A percentile compares a stretch with the other conserved stretches of the same genome.
These are phyloP conservation scores for Coccomyxa subellipsoidea DNA, from an alignment of 163 green algal species.

Conservation along the genomic window DNA sequence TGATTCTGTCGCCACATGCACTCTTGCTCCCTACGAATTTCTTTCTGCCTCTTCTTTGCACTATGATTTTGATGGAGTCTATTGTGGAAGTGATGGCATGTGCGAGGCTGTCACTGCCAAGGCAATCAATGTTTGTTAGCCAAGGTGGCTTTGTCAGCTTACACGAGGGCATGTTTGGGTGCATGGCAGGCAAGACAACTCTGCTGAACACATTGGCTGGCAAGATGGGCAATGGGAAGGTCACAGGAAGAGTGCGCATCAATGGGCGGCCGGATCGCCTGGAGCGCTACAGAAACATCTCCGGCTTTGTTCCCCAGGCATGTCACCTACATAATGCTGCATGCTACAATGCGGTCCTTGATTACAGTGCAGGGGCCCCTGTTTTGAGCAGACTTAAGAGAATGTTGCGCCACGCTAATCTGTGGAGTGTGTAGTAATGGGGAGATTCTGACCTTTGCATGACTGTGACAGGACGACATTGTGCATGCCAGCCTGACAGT, in stretches of 20 bases:
- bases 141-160: no score
- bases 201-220: slow-evolving; percentile 74
- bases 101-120: no score
- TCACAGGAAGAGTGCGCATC: slow-evolving; percentile 26
- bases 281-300: slow-evolving; percentile 42
- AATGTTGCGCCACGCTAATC: no score
- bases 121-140: no score
- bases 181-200: slow-evolving; percentile 65
- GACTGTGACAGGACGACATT: slow-evolving; percentile 82
- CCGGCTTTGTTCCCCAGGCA: slow-evolving; percentile 73
- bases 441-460: no score
- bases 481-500: slow-evolving; percentile 74
- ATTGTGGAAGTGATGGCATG: no score
- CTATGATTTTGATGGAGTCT: no score
- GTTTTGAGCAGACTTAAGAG: no score
- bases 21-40: no score
- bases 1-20: not conserved
- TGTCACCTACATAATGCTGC: not conserved
- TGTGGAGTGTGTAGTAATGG: no score
- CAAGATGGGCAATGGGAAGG: slow-evolving; percentile 40
- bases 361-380: not conserved
- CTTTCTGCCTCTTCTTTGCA: no score
- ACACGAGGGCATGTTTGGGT: not conserved
- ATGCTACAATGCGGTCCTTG: not conserved
- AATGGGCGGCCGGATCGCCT: slow-evolving; percentile 38